Evolutionary conservation across 2,329 filamentous ascomycete genomes (phyloP).

Genomic region (Dactylonectria macrodidyma): DNA sequence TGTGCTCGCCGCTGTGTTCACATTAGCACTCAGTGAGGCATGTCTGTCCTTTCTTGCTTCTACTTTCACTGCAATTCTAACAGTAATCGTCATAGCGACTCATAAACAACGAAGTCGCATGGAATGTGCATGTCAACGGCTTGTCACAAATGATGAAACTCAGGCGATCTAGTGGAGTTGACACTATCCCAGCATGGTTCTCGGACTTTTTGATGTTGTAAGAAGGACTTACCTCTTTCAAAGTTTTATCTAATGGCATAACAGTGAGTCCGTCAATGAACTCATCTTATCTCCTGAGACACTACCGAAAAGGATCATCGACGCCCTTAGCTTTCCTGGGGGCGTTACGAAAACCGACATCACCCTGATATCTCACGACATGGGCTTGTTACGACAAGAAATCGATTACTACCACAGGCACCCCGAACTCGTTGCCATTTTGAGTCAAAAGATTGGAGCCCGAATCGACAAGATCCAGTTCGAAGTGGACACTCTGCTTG

Average conservation of each 20-base stretch:
- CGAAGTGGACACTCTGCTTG: conserved; percentile 25
- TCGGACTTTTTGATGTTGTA: conserved; percentile 32
- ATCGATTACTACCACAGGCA: conserved; percentile 16
- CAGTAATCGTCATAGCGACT: conserved; percentile 29
- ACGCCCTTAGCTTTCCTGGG: conserved; percentile 26
- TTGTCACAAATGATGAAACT: conserved; percentile 35
- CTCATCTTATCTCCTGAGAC: conserved; percentile 4
- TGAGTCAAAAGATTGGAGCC: conserved; percentile 2
- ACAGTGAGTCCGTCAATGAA: conserved; percentile 38
- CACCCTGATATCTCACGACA: conserved; percentile 3
- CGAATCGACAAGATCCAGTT: conserved; percentile 24
- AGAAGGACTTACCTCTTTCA: neutral
- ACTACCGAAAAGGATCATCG: conserved; percentile 33
- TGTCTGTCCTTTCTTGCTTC: fast-evolving
- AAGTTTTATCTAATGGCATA: neutral
- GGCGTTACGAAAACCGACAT: conserved; percentile 10
- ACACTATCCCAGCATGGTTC: conserved; percentile 30
- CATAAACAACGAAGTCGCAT: conserved; percentile 25
- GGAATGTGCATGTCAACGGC: conserved; percentile 34
- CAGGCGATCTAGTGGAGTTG: conserved; percentile 13
- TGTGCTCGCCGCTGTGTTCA: conserved; percentile 42
- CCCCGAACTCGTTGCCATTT: neutral
- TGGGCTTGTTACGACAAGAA: neutral
- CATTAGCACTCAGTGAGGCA: conserved; percentile 35
- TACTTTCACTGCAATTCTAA: fast-evolving